Base-by-base conservation (phyloP, 306 rosid species). In the Prunus mume region DNA sequence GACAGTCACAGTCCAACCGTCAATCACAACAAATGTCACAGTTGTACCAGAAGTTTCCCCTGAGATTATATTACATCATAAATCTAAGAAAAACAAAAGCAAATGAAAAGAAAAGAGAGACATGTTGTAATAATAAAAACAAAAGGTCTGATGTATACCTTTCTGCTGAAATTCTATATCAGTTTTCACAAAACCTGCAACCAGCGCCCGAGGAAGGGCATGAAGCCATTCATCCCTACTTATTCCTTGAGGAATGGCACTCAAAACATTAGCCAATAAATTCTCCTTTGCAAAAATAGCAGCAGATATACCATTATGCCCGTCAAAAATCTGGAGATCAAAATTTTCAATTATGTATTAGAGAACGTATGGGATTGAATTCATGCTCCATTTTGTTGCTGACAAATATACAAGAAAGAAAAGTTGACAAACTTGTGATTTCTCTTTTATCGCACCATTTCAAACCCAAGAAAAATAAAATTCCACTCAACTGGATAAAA, bases 21-120 rank as follows among this genome's bases (percentile, higher is more conserved):
- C 99, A 70, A 95, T 80, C 78, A 95, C 73, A 79, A 95, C 98
- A 81, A 95, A 88, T 47, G 99, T 95, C 69, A 90, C 99, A 24
- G 99, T 95, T n/a, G 99, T 95, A 76, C 99, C 99, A 63, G 99
- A 95, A 71, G 99, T 95, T 85, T 95, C 99, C 46, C 99, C 99
- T 95, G 90, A 76, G 66, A 41, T 77, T 46, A 82, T 34, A 74
- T 68, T 55, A 45, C 68, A 50, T 43, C 73, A 72, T 62, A 78
- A 19, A 68, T 46, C 47, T 52, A 73, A 62, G 78, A n/a, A 15
- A 12, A 34, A 58, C 69, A 69, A 43, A 15, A 34, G 56, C n/a
- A 68, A 82, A 71, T 65, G 20, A 58, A 3, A 38, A 38, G 43
- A 24, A 60, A 75, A 66, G 13, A 73, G 34, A 17, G 49, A 34